A percentile compares a stretch with the other conserved stretches of the same genome.
Evolutionary conservation across 2,329 filamentous ascomycete species (phyloP).

Genomic region (Fusarium longipes): DNA sequence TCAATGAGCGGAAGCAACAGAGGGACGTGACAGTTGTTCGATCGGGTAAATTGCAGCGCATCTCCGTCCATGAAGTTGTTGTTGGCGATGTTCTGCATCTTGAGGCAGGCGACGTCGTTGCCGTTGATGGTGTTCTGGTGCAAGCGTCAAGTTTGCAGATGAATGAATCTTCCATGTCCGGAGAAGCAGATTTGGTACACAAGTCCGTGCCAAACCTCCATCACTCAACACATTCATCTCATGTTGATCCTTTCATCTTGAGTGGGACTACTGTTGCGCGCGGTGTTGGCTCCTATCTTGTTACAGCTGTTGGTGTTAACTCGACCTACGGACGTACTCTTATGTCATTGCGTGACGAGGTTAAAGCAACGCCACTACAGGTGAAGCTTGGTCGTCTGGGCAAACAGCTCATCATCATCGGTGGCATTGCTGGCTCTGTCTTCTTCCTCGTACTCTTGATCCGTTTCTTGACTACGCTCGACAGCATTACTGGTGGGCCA

Average conservation of each 20-base stretch:
- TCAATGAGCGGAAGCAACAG: constrained; percentile 84
- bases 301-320: constrained; percentile 78
- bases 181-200: constrained; percentile 78
- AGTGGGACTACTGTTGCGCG: constrained; percentile 83
- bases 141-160: constrained; percentile 65
- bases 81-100: constrained; percentile 80
- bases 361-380: constrained; percentile 81
- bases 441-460: constrained; percentile 58
- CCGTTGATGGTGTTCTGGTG: constrained; percentile 77
- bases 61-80: constrained; percentile 76
- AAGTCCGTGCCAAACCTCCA: constrained; percentile 71
- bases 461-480: constrained; percentile 52
- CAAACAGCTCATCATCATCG: constrained; percentile 72
- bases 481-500: constrained; percentile 53
- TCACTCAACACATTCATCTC: constrained; percentile 58
- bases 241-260: constrained; percentile 80
- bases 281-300: constrained; percentile 79
- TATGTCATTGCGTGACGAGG: constrained; percentile 80
- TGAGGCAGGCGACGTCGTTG: constrained; percentile 77
- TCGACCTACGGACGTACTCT: constrained; percentile 82
- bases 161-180: constrained; percentile 81
- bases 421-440: constrained; percentile 54
- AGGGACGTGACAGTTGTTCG: constrained; percentile 78
- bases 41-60: constrained; percentile 76
- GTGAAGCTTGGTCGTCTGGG: constrained; percentile 81